Percentiles rank a stretch among this genome's conserved stretches.
Conservation (phyloP, 345 rosid genomes). For the Eucalyptus cladocalyx region DNA sequence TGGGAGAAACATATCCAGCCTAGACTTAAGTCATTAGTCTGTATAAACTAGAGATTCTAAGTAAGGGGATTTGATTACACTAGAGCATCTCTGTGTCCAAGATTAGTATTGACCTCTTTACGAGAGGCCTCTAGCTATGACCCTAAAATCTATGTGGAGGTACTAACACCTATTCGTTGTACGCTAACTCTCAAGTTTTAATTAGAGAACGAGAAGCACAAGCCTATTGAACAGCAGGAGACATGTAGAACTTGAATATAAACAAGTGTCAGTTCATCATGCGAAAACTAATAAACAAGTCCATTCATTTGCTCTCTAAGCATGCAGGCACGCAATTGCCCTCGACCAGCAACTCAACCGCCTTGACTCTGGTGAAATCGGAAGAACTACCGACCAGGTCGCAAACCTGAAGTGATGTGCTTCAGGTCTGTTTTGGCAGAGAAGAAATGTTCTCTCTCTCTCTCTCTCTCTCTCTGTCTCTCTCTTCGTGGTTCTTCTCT, state of each 20-base stretch:
- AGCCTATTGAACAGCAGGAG: neutral
- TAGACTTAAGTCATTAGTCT: neutral
- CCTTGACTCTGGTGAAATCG: neutral
- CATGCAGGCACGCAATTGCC: neutral
- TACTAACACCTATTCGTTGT: neutral
- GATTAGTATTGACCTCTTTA: neutral
- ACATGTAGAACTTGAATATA: neutral
- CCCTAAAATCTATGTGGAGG: neutral
- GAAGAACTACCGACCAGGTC: neutral
- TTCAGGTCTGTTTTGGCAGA: neutral
- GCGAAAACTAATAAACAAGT: neutral
- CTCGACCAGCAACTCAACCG: neutral
- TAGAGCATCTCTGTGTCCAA: neutral
- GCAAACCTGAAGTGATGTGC: neutral
- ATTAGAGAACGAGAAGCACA: neutral
- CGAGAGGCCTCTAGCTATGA: neutral
- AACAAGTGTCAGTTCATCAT: neutral
- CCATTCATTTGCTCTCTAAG: neutral
- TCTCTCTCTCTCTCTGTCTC: neutral
- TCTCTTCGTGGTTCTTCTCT: neutral
- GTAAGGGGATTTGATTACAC: neutral
- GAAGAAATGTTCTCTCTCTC: neutral
- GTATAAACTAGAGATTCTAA: neutral
- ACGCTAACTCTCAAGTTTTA: neutral
- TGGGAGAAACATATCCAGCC: neutral